Conservation (phyloP, 1,284 basidiomycete genomes). For the Malassezia furfur region DNA sequence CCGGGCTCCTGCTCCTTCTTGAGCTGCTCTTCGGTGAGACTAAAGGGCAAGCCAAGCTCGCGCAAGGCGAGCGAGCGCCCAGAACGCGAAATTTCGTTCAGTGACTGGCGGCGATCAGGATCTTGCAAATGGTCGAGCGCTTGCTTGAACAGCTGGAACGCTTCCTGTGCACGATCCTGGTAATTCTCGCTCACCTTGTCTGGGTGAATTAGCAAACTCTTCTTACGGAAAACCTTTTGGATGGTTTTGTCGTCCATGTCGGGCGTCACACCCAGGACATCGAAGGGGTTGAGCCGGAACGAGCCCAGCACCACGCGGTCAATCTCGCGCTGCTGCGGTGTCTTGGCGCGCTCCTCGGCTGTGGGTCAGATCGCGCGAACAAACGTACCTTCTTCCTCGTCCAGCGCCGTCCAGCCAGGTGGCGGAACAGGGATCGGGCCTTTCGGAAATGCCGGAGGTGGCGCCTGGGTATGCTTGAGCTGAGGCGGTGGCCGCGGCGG, state of each 20-base stretch:
- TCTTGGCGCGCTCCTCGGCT: constrained; percentile 28
- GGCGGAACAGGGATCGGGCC: neutral
- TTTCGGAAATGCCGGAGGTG: neutral
- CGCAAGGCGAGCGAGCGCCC: constrained; percentile 49
- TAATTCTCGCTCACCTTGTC: constrained; percentile 54
- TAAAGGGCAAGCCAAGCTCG: constrained; percentile 41
- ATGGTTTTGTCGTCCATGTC: constrained; percentile 52
- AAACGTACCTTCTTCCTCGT: neutral
- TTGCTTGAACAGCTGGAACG: constrained; percentile 56
- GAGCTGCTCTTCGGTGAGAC: constrained; percentile 47
- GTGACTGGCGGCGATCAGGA: constrained; percentile 37
- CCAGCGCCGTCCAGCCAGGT: neutral
- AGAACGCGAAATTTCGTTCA: constrained; percentile 48
- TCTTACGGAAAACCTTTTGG: constrained; percentile 54
- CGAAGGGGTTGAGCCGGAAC: constrained; percentile 56
- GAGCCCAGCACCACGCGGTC: constrained; percentile 51
- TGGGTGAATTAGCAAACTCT: constrained; percentile 55
- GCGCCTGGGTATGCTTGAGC: neutral
- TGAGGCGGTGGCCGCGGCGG: constrained; percentile 22
- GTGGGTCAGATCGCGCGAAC: neutral
- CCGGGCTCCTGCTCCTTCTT: constrained; percentile 13
- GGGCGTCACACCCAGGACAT: constrained; percentile 53
- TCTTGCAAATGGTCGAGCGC: constrained; percentile 49
- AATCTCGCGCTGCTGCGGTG: constrained; percentile 50
- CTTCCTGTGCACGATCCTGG: constrained; percentile 51